These are phyloP conservation scores for Tetrahymena thermophila DNA, from an alignment of 73 alveolate genomes.

Conservation along the genomic window DNA sequence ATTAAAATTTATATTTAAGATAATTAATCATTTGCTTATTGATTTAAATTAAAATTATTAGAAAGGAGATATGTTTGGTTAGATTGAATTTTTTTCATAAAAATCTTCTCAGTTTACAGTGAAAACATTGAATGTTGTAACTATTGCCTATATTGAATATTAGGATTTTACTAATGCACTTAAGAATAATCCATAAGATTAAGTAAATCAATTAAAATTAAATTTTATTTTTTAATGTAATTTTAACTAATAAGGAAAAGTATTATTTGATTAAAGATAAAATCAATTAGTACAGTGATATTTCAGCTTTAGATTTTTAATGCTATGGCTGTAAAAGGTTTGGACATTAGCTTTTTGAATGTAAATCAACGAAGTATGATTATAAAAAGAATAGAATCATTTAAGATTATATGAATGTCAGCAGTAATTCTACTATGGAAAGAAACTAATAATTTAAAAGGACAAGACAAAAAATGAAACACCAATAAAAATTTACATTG, in stretches of 20 bases:
- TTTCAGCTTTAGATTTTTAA: constrained; percentile 11
- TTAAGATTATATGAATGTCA: background rate
- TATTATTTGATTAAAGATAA: constrained; percentile 15
- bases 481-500: background rate
- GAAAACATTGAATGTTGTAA: constrained; percentile 68
- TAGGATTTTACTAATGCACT: constrained; percentile 38
- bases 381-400: background rate
- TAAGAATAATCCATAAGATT: background rate
- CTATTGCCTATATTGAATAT: constrained; percentile 42
- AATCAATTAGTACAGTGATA: background rate
- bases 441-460: background rate
- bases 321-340: constrained; percentile 24
- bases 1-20: background rate
- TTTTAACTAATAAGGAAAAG: background rate
- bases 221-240: background rate
- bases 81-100: constrained; percentile 71
- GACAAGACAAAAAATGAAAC: background rate
- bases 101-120: constrained; percentile 70
- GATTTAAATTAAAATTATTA: background rate
- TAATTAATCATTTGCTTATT: constrained; percentile 5
- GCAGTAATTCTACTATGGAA: background rate
- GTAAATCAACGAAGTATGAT: background rate
- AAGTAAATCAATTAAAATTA: background rate
- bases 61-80: constrained; percentile 74
- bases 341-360: constrained; percentile 4